A percentile compares a stretch with the other conserved stretches of the same genome.
These are phyloP conservation scores for Phytophthora cactorum DNA, from an alignment of 352 stramenopile genomes.

Conservation along the genomic window DNA sequence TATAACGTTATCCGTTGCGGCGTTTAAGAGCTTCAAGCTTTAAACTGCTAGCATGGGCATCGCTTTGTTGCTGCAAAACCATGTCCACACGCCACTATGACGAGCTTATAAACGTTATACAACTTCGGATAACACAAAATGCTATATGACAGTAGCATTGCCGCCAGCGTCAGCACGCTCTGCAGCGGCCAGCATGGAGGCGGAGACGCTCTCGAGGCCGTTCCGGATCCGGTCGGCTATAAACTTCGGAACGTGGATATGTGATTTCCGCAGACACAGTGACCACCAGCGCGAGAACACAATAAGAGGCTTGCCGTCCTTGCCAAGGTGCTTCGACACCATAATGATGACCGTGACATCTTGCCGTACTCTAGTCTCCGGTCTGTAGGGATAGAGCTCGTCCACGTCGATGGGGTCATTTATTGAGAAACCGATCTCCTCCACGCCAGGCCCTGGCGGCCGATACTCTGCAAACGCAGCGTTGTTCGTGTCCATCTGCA, in stretches of 20 bases:
- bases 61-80: too few relatives aligned
- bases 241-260: constrained; percentile 31
- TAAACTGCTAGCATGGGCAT: too few relatives aligned
- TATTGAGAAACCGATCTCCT: constrained; percentile 41
- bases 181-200: constrained; percentile 28
- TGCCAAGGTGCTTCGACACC: constrained; percentile 16
- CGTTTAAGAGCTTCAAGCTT: too few relatives aligned
- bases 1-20: too few relatives aligned
- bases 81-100: too few relatives aligned
- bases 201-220: constrained; percentile 36
- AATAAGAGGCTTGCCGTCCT: constrained; percentile 30
- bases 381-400: constrained; percentile 55
- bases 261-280: constrained; percentile 28
- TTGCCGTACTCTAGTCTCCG: constrained; percentile 31
- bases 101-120: background rate
- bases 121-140: background rate
- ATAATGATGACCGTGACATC: constrained; percentile 42
- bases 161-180: constrained; percentile 10
- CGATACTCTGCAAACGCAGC: constrained; percentile 39
- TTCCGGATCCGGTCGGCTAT: constrained; percentile 25
- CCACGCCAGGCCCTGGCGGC: constrained; percentile 7
- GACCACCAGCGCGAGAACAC: constrained; percentile 41
- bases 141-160: background rate
- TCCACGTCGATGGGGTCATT: constrained; percentile 54
- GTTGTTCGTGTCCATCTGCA: constrained; percentile 50